These are phyloP conservation scores for Eucalyptus tenuipes DNA, from an alignment of 345 rosid species.

Conservation along the genomic window DNA sequence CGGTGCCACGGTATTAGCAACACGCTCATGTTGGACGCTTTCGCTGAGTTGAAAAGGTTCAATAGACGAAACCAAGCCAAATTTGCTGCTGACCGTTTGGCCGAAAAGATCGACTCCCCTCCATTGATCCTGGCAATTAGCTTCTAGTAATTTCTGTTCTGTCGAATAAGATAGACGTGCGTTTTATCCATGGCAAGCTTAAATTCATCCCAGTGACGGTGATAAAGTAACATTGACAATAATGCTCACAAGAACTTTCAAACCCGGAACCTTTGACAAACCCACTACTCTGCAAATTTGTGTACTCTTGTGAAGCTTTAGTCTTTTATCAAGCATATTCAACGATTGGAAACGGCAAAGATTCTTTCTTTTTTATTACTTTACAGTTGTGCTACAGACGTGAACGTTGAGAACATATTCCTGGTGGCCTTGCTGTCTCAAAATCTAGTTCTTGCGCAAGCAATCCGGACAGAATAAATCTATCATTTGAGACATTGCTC, in stretches of 20 bases:
- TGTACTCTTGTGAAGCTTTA: neutral
- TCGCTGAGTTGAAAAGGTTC: neutral
- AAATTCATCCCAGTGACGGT: neutral
- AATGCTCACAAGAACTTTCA: neutral
- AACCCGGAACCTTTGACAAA: neutral
- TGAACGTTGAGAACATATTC: neutral
- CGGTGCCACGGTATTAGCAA: constrained; percentile 28
- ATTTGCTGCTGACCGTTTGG: neutral
- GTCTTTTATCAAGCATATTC: neutral
- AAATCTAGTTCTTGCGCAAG: neutral
- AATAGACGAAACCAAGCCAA: neutral
- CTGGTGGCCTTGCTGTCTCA: neutral
- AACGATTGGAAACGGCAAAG: neutral
- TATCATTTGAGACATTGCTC: neutral
- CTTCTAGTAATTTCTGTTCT: neutral
- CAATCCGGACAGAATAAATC: neutral
- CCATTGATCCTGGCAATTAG: neutral
- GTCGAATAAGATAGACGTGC: neutral
- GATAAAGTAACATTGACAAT: neutral
- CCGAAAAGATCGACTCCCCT: neutral
- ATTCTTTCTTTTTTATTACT: neutral
- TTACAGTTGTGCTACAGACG: neutral
- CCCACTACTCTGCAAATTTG: neutral
- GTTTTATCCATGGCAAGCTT: neutral
- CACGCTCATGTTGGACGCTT: neutral